Evolutionary conservation across 768 basidiomycete species (phyloP).

Genomic region (Mycena venus): DNA sequence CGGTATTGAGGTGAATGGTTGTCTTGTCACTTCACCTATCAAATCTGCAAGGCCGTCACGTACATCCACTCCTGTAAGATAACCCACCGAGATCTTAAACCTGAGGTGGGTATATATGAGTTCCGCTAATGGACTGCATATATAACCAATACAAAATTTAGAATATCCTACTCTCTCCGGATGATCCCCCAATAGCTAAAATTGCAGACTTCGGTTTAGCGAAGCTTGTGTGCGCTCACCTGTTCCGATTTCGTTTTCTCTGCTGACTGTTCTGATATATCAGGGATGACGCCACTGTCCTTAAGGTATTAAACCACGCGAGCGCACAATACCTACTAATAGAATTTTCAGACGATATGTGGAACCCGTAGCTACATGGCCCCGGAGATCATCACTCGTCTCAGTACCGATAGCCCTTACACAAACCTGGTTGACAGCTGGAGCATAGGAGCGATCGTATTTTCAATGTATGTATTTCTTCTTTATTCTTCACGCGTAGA

Average conservation of each 20-base stretch:
- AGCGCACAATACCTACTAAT: constrained; percentile 9
- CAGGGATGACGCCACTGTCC: constrained; percentile 43
- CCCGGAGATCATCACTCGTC: constrained; percentile 66
- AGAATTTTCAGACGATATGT: constrained; percentile 61
- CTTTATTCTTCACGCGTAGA: neutral
- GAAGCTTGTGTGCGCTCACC: constrained; percentile 52
- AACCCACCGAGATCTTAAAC: constrained; percentile 82
- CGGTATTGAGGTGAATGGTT: constrained; percentile 52
- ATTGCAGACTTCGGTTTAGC: constrained; percentile 78
- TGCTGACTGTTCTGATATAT: neutral
- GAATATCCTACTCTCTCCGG: constrained; percentile 67
- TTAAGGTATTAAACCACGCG: constrained; percentile 46
- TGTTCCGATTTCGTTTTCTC: neutral
- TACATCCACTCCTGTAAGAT: constrained; percentile 54
- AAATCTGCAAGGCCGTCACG: constrained; percentile 70
- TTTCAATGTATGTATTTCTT: constrained; percentile 64
- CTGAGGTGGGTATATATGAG: constrained; percentile 53
- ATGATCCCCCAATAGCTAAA: constrained; percentile 60
- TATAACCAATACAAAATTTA: constrained; percentile 18
- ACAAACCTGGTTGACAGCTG: constrained; percentile 73
- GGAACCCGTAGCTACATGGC: constrained; percentile 76
- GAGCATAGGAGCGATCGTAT: constrained; percentile 76
- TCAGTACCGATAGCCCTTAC: constrained; percentile 57
- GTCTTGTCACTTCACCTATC: constrained; percentile 63
- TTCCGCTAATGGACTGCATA: neutral